Evolutionary conservation across 345 rosid species (phyloP).

Genomic region (Acer yangbiense): DNA sequence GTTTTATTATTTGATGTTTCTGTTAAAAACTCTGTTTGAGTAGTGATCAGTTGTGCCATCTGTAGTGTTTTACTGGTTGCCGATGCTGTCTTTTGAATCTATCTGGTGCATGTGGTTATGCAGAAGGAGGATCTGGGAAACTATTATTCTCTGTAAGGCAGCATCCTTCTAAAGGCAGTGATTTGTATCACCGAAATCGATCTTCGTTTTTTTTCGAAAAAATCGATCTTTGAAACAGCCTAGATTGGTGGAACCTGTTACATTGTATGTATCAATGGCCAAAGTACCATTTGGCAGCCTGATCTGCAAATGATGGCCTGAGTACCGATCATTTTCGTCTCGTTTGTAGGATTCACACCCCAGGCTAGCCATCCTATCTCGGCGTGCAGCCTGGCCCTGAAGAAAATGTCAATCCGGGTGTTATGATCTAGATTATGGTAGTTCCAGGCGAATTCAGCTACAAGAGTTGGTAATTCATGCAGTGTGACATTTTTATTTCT

Average conservation of each 20-base stretch:
- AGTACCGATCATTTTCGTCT: conserved; percentile 54
- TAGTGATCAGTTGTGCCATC: no score
- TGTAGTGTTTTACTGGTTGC: no score
- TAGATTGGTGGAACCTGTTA: conserved; percentile 33
- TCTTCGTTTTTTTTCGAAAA: no score
- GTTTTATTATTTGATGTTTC: no score
- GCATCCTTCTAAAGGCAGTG: no score
- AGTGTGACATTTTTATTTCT: neutral
- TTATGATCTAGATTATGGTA: neutral
- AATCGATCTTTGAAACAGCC: conserved; percentile 31
- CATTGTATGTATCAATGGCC: conserved; percentile 27
- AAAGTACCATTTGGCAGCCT: conserved; percentile 14
- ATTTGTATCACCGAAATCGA: no score
- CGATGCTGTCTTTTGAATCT: no score
- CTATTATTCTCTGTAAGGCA: no score
- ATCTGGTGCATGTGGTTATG: no score
- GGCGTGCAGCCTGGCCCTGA: conserved; percentile 21
- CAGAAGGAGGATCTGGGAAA: no score
- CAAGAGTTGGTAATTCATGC: conserved; percentile 39
- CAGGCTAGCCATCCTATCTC: conserved; percentile 55
- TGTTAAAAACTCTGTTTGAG: no score
- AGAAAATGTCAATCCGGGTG: conserved; percentile 26
- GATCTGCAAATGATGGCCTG: conserved; percentile 46
- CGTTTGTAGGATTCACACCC: conserved; percentile 50
- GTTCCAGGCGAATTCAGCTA: conserved; percentile 39